phyloP scores from a whole-genome alignment of 306 rosid genomes.

The Cajanus cajan region DNA sequence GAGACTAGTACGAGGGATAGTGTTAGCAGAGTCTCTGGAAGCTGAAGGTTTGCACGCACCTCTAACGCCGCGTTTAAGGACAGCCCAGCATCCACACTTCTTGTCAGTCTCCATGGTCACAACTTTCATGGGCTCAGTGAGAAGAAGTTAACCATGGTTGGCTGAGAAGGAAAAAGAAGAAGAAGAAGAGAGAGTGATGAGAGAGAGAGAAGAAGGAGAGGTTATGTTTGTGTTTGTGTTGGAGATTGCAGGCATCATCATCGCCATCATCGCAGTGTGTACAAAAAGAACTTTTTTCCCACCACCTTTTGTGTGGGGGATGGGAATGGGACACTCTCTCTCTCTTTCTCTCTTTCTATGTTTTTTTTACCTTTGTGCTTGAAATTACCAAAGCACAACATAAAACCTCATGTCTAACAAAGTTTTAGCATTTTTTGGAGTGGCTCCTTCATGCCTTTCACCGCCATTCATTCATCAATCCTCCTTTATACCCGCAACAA shows the following conservation, averaged over 20 bases:
- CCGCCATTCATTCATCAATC: conserved; percentile 6
- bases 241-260: conserved; percentile 90
- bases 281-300: conserved; percentile 91
- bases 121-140: conserved; percentile 43
- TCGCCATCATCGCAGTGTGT: conserved; percentile 86
- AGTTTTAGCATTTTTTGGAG: conserved; percentile 24
- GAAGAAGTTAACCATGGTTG: conserved; percentile 29
- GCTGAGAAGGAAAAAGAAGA: not conserved
- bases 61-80: conserved; percentile 74
- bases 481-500: not conserved
- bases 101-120: conserved; percentile 63
- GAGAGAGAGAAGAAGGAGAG: conserved; percentile 5
- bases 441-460: not conserved
- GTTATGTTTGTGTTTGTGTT: conserved; percentile 37
- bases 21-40: conserved; percentile 71
- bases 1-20: conserved; percentile 91
- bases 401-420: conserved; percentile 17
- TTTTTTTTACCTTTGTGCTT: conserved; percentile 12
- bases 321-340: conserved; percentile 39
- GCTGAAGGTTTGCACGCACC: conserved; percentile 80
- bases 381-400: conserved; percentile 29
- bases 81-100: conserved; percentile 91
- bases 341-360: conserved; percentile 25
- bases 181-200: conserved; percentile 13
- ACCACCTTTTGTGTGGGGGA: conserved; percentile 88